Conservation (phyloP, 768 basidiomycete species). For the Punctularia strigosozonata region DNA sequence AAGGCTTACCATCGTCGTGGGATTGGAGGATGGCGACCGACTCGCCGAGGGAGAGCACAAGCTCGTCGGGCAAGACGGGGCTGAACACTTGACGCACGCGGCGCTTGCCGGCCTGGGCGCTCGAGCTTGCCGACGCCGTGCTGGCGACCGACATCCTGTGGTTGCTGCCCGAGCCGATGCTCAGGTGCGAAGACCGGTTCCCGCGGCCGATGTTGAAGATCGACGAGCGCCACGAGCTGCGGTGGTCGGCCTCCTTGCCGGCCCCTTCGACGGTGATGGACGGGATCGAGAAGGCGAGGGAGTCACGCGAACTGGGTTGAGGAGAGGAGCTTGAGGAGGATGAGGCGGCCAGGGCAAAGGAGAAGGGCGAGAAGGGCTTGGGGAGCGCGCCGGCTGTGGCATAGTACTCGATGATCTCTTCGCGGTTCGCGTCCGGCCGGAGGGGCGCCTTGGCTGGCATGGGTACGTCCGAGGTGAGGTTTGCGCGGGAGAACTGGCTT, state of each 20-base stretch:
- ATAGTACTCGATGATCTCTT: slow-evolving; percentile 34
- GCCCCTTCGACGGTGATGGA: slow-evolving; percentile 8
- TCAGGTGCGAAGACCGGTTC: slow-evolving; percentile 10
- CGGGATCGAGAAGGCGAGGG: slow-evolving; percentile 4
- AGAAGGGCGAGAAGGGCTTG: slow-evolving; percentile 28
- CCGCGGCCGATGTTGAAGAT: slow-evolving; percentile 10
- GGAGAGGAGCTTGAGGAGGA: neutral
- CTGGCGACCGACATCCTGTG: slow-evolving; percentile 7
- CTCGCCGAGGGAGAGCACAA: slow-evolving; percentile 48
- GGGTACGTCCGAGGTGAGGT: slow-evolving; percentile 32
- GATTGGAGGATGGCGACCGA: slow-evolving; percentile 36
- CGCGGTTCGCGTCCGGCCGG: slow-evolving; percentile 22
- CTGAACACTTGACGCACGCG: slow-evolving; percentile 55
- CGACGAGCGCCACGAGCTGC: slow-evolving; percentile 4
- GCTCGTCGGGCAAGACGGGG: slow-evolving; percentile 66
- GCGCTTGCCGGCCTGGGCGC: slow-evolving; percentile 19
- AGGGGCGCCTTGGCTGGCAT: slow-evolving; percentile 40
- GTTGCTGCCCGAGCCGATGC: neutral
- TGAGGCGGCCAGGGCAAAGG: slow-evolving; percentile 26
- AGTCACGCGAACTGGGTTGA: neutral
- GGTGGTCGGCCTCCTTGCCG: neutral
- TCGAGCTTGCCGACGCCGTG: slow-evolving; percentile 7
- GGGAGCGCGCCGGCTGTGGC: slow-evolving; percentile 29
- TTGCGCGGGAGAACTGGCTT: slow-evolving; percentile 27
- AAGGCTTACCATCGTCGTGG: neutral